These are phyloP conservation scores for Boechera divaricarpa DNA, from an alignment of 345 rosid genomes.

Conservation along the genomic window DNA sequence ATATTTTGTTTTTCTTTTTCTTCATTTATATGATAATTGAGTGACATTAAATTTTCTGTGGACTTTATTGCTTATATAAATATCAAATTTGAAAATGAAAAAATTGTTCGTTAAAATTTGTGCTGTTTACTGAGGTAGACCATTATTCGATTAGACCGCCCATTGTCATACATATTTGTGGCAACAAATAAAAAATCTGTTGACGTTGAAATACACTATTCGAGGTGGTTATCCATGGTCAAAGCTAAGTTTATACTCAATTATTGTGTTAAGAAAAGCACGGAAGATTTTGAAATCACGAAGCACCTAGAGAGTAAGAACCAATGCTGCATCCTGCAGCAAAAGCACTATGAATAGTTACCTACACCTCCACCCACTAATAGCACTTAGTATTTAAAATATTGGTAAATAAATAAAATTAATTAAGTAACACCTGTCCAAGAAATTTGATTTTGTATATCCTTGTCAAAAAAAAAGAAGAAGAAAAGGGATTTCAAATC, in stretches of 20 bases:
- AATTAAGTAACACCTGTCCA: conserved; percentile 12
- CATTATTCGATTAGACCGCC: not conserved
- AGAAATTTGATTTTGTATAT: not conserved
- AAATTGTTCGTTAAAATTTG: not conserved
- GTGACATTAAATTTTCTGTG: not conserved
- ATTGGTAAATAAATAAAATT: conserved; percentile 1
- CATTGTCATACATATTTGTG: not conserved
- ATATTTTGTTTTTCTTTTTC: not conserved
- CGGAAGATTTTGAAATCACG: conserved; percentile 37
- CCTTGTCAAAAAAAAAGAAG: conserved; percentile 27
- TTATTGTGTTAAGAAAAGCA: conserved; percentile 32
- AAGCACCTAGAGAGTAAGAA: conserved; percentile 44
- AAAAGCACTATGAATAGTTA: conserved; percentile 34
- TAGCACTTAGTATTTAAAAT: not conserved
- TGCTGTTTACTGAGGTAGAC: not conserved
- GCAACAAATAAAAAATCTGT: not conserved
- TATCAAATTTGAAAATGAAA: not conserved
- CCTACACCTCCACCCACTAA: conserved; percentile 21
- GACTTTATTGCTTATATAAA: not conserved
- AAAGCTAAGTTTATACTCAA: conserved; percentile 20
- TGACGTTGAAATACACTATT: conserved; percentile 11
- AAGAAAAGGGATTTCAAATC: conserved; percentile 9
- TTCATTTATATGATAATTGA: not conserved
- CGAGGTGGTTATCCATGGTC: conserved; percentile 42
- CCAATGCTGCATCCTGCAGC: conserved; percentile 38